Evolutionary conservation across 148 eudicot genomes (phyloP).

Genomic region (Rhododendron griersonianum): DNA sequence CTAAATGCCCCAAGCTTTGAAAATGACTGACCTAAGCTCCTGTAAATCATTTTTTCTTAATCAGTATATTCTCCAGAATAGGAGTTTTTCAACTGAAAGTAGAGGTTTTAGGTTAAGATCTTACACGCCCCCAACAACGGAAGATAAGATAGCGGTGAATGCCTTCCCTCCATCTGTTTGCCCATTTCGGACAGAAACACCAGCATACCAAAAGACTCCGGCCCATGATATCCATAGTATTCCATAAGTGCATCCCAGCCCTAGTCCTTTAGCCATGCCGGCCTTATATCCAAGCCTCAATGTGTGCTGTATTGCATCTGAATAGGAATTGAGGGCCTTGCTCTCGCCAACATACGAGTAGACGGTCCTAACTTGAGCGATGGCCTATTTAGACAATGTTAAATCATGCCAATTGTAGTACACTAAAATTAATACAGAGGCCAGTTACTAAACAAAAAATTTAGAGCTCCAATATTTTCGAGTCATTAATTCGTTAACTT

Average conservation of each 20-base stretch:
- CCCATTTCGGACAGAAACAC: slow-evolving; percentile 90
- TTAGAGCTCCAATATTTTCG: too few species aligned
- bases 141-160: slow-evolving; percentile 94
- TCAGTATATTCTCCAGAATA: not conserved
- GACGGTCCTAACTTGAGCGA: slow-evolving; percentile 97
- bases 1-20: slow-evolving; percentile 99
- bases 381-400: slow-evolving; percentile 43
- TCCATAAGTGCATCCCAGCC: slow-evolving; percentile 89
- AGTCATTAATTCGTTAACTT: too few species aligned
- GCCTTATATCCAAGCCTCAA: slow-evolving; percentile 92
- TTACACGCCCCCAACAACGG: slow-evolving; percentile 99
- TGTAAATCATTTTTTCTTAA: slow-evolving; percentile 17
- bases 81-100: not conserved
- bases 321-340: slow-evolving; percentile 80
- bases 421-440: too few species aligned
- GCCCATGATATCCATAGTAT: slow-evolving; percentile 99
- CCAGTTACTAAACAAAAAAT: too few species aligned
- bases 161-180: slow-evolving; percentile 99
- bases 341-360: slow-evolving; percentile 93
- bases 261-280: slow-evolving; percentile 43
- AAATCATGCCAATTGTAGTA: not conserved
- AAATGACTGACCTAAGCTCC: slow-evolving; percentile 99
- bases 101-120: slow-evolving; percentile 15
- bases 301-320: slow-evolving; percentile 91
- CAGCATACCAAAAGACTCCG: slow-evolving; percentile 96